phyloP scores from a whole-genome alignment of 78 protist species.

The Dictyostelium capitatum region DNA sequence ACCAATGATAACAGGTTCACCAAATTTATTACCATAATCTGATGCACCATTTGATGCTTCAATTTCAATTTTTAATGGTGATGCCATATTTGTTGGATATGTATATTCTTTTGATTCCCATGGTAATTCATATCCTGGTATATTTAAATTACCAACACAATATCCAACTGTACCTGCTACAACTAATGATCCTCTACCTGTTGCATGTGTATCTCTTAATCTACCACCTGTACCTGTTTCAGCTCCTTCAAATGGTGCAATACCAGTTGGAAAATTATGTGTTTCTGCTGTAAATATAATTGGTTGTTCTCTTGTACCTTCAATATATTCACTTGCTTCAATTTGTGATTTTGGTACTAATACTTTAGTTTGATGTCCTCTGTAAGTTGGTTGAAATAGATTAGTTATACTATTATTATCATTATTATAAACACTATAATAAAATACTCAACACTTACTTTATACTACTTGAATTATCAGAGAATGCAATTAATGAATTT shows the following conservation, averaged over 20 bases:
- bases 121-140: constrained; percentile 90
- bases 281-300: constrained; percentile 96
- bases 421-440: too few relatives aligned
- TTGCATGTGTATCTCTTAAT: constrained; percentile 93
- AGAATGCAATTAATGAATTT: constrained; percentile 89
- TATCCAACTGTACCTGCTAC: constrained; percentile 94
- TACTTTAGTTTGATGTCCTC: constrained; percentile 66
- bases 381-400: background rate
- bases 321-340: constrained; percentile 11
- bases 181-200: constrained; percentile 91
- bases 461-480: constrained; percentile 94
- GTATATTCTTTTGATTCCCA: constrained; percentile 85
- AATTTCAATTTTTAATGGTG: constrained; percentile 90
- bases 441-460: constrained; percentile 22
- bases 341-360: constrained; percentile 49
- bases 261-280: constrained; percentile 96
- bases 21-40: constrained; percentile 95
- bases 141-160: constrained; percentile 86
- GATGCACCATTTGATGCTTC: constrained; percentile 95
- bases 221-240: constrained; percentile 97
- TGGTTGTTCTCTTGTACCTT: constrained; percentile 72
- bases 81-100: constrained; percentile 86
- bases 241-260: constrained; percentile 96
- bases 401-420: background rate
- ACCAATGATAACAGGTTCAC: constrained; percentile 93